These are phyloP conservation scores for Thecaphora thlaspeos DNA, from an alignment of 1,284 basidiomycete species.

Conservation along the genomic window DNA sequence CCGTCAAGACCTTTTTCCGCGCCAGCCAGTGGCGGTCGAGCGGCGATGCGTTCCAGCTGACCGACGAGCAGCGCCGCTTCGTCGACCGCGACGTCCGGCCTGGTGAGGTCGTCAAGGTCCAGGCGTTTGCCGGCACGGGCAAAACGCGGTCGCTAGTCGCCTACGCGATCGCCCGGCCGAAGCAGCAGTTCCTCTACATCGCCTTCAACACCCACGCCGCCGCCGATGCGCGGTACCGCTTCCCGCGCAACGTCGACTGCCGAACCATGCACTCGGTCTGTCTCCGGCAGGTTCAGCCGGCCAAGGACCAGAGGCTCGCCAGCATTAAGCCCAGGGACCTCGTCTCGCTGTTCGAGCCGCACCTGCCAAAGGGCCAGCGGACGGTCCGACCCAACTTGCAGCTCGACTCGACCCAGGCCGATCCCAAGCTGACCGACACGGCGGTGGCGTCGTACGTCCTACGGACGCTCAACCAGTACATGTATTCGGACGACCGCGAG, in stretches of 20 bases:
- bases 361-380: constrained; percentile 34
- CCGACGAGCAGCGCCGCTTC: no score
- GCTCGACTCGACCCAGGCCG: constrained; percentile 4
- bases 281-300: constrained; percentile 34
- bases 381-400: background rate
- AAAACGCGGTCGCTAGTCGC: no score
- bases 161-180: no score
- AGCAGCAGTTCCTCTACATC: constrained; percentile 45
- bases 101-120: no score
- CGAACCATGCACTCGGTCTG: constrained; percentile 52
- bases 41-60: no score
- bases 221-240: constrained; percentile 31
- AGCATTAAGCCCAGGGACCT: constrained; percentile 41
- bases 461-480: constrained; percentile 42
- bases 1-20: no score
- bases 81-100: no score
- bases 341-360: constrained; percentile 26
- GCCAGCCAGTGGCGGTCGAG: no score
- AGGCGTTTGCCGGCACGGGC: no score
- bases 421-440: constrained; percentile 31
- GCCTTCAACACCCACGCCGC: constrained; percentile 52
- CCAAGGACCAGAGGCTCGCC: constrained; percentile 34
- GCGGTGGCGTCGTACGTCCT: constrained; percentile 49
- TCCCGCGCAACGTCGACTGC: constrained; percentile 45
- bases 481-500: constrained; percentile 40